phyloP scores from a whole-genome alignment of 257 asterid species.

The Eustoma russellianum region DNA sequence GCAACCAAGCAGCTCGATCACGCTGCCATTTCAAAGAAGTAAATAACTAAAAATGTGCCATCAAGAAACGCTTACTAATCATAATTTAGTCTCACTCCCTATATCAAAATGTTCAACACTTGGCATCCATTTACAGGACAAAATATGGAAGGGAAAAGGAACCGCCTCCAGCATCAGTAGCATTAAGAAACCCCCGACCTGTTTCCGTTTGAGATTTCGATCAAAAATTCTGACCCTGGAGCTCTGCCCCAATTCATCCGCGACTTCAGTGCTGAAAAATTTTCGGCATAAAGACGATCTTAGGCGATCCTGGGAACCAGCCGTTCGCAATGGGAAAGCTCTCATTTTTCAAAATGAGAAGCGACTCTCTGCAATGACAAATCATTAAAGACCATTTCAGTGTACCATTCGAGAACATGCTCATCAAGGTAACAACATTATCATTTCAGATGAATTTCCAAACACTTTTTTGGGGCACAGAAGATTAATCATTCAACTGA shows the following conservation, averaged over 20 bases:
- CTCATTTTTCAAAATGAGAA: slow-evolving; percentile 1
- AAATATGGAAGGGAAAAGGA: not conserved
- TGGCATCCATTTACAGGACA: not conserved
- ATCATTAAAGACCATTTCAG: too few relatives aligned
- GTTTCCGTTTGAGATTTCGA: slow-evolving; percentile 84
- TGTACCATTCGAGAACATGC: too few relatives aligned
- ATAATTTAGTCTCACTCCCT: not conserved
- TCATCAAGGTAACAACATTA: too few relatives aligned
- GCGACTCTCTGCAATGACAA: not conserved
- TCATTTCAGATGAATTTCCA: too few relatives aligned
- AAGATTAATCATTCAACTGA: too few relatives aligned
- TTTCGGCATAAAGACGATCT: slow-evolving; percentile 21
- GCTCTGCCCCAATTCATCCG: slow-evolving; percentile 32
- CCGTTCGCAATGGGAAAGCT: not conserved
- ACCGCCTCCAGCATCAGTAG: not conserved
- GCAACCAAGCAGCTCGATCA: slow-evolving; percentile 94
- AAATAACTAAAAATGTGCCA: not conserved
- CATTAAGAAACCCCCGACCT: slow-evolving; percentile 26
- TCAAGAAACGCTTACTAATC: not conserved
- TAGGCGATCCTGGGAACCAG: slow-evolving; percentile 28
- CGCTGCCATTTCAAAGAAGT: slow-evolving; percentile 33
- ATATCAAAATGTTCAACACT: slow-evolving; percentile 3
- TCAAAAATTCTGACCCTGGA: slow-evolving; percentile 67
- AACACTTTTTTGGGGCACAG: too few relatives aligned
- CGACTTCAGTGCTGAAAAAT: slow-evolving; percentile 25